Evolutionary conservation across 2,329 filamentous ascomycete species (phyloP).

Genomic region (Immersiporthe knoxdaviesiana): DNA sequence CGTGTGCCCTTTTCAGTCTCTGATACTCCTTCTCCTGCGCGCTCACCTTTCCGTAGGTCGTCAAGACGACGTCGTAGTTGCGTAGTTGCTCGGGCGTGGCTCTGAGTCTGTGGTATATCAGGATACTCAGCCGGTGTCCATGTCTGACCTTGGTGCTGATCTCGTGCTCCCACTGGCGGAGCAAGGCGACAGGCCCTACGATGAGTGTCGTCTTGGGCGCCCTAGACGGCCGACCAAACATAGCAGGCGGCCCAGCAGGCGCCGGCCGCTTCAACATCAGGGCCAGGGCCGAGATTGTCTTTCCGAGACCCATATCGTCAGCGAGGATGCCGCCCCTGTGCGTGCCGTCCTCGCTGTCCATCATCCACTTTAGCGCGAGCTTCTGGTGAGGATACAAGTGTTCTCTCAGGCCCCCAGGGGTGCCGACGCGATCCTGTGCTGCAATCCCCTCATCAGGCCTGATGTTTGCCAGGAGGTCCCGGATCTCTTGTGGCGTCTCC

Average conservation of each 20-base stretch:
- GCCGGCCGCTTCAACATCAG: constrained; percentile 73
- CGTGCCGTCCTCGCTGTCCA: constrained; percentile 71
- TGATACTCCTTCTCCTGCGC: constrained; percentile 68
- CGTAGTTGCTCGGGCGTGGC: constrained; percentile 64
- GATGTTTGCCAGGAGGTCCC: constrained; percentile 72
- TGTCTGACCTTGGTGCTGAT: constrained; percentile 70
- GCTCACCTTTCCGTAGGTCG: constrained; percentile 74
- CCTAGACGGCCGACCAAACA: not conserved
- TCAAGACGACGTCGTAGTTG: constrained; percentile 74
- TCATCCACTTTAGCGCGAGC: constrained; percentile 76
- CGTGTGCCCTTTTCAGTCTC: constrained; percentile 53
- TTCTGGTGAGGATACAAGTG: constrained; percentile 81
- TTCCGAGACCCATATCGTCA: constrained; percentile 83
- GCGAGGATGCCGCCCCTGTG: constrained; percentile 79
- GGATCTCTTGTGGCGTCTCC: constrained; percentile 64
- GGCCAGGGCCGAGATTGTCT: constrained; percentile 81
- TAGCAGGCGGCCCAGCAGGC: constrained; percentile 40
- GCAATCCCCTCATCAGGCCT: constrained; percentile 70
- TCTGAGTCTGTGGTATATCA: constrained; percentile 71
- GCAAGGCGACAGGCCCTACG: constrained; percentile 76
- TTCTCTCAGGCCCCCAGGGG: constrained; percentile 69
- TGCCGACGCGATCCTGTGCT: constrained; percentile 65
- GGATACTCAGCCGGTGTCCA: constrained; percentile 63
- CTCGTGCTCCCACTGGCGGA: constrained; percentile 85
- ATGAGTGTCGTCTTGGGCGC: constrained; percentile 75